These are phyloP conservation scores for Mitragyna speciosa DNA, from an alignment of 257 asterid genomes.

Conservation along the genomic window DNA sequence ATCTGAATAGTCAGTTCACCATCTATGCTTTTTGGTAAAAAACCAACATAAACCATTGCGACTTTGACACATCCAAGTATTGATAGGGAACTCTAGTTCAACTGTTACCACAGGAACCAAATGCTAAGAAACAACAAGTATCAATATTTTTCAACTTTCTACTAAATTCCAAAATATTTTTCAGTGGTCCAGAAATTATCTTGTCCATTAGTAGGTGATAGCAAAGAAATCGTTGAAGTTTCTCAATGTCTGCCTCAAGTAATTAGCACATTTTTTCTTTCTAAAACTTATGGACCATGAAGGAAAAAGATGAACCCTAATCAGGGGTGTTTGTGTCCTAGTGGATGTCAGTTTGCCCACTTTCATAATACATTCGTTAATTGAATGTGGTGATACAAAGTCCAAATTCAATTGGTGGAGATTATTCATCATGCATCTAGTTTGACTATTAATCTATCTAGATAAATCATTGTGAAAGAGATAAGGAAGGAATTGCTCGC, in stretches of 20 bases:
- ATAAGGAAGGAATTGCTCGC: background rate
- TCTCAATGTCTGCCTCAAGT: background rate
- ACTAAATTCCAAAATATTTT: slow-evolving; percentile 31
- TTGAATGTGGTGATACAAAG: slow-evolving; percentile 2
- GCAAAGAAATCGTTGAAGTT: slow-evolving; percentile 7
- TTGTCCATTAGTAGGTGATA: slow-evolving; percentile 13
- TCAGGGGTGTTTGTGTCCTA: background rate
- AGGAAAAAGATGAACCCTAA: background rate
- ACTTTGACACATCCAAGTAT: slow-evolving; percentile 15
- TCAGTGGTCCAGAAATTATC: slow-evolving; percentile 34
- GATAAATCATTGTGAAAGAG: background rate
- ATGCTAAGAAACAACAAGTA: slow-evolving; percentile 17
- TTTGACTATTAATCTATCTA: background rate
- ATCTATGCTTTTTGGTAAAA: background rate
- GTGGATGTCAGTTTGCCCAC: background rate
- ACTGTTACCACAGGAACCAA: slow-evolving; percentile 29
- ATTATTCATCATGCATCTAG: background rate
- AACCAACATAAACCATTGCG: too few species aligned
- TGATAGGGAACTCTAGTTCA: slow-evolving; percentile 25
- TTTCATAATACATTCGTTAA: background rate
- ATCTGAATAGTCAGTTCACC: background rate
- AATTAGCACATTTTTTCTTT: slow-evolving; percentile 16
- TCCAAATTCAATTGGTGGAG: background rate
- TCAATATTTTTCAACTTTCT: slow-evolving; percentile 21
- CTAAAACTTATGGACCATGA: slow-evolving; percentile 14